These are phyloP conservation scores for Discostella stelligera DNA, from an alignment of 352 stramenopile genomes.

Conservation along the genomic window DNA sequence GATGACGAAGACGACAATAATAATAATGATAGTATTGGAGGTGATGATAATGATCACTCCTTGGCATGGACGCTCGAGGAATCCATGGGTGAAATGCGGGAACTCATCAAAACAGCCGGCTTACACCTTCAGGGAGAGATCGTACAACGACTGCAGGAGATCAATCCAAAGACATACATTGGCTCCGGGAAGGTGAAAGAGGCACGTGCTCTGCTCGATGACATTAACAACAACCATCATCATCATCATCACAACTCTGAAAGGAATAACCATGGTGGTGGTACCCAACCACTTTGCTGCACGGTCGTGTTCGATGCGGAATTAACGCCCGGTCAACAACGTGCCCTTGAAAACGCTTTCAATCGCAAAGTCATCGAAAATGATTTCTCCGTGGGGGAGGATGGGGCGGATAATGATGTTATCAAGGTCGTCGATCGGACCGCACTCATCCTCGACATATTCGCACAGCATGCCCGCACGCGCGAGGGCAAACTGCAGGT, in stretches of 20 bases:
- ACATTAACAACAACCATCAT: constrained; percentile 38
- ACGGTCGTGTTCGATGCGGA: constrained; percentile 88
- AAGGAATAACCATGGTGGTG: background rate
- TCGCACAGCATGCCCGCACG: constrained; percentile 85
- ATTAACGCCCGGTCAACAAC: constrained; percentile 84
- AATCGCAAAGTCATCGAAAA: constrained; percentile 79
- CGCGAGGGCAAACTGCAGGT: constrained; percentile 86
- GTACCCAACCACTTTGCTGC: constrained; percentile 23
- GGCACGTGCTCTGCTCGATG: constrained; percentile 67
- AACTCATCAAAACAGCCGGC: constrained; percentile 84
- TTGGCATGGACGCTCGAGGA: constrained; percentile 76
- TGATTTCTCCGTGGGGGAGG: constrained; percentile 61
- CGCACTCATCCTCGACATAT: constrained; percentile 88
- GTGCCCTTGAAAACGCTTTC: constrained; percentile 76
- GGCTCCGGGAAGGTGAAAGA: constrained; percentile 83
- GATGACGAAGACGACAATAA: constrained; percentile 19
- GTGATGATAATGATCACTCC: constrained; percentile 31
- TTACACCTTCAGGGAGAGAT: constrained; percentile 80
- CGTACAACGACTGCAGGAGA: constrained; percentile 82
- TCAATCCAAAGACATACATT: constrained; percentile 85
- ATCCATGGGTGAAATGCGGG: constrained; percentile 84
- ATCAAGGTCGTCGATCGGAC: constrained; percentile 86
- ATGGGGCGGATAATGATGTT: constrained; percentile 45
- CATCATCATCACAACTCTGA: background rate
- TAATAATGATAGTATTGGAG: background rate